Evolutionary conservation across 805 yeast species (phyloP), one percentile per base, ranked within the genome.

Genomic region (Candida silvicultrix): DNA sequence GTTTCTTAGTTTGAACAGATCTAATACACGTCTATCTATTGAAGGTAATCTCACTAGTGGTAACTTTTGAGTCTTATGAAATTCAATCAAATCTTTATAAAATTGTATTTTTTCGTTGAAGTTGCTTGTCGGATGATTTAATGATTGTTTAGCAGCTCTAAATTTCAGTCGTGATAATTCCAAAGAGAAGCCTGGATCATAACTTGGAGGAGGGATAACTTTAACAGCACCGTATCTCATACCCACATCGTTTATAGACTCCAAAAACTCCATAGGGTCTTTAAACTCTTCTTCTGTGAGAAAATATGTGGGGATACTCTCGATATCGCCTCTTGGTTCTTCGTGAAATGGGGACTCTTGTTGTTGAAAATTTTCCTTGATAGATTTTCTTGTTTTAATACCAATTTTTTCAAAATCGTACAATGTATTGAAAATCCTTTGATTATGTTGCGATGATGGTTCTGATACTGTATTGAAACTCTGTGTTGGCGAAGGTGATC

Each of bases 21-120:
- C 90, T 38, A 86, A 60, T 1, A 81, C 75, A 44, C 85, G 66
- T 52, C 79, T 80, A 54, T 85, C 88, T 25, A 85, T 79, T 53
- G 77, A 72, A 1, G 94, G 94, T 11, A 83, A 60, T 53, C 77
- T 80, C 23, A 60, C 51, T 11, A 69, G 45, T n/a, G 67, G 67
- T 10, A 47, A 55, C 12, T 51, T 56, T 21, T 52, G 53, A 18
- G 31, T 34, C 28, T 51, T 46, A 44, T 75, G 80, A 52, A 73
- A 77, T 8, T 64, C 57, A 29, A 70, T 60, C 36, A 83, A 64
- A 25, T 70, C 70, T 25, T 59, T 58, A 52, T 80, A 74, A 52
- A 83, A 82, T 21, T 65, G 59, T 6, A 74, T 61, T 47, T 80
- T 65, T 36, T 69, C 66, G 29, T 64, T 62, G 38, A 73, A 53